Evolutionary conservation across 1,284 basidiomycete genomes (phyloP), one percentile per base, ranked within the genome.

Genomic region (Boletus semigastroideus): DNA sequence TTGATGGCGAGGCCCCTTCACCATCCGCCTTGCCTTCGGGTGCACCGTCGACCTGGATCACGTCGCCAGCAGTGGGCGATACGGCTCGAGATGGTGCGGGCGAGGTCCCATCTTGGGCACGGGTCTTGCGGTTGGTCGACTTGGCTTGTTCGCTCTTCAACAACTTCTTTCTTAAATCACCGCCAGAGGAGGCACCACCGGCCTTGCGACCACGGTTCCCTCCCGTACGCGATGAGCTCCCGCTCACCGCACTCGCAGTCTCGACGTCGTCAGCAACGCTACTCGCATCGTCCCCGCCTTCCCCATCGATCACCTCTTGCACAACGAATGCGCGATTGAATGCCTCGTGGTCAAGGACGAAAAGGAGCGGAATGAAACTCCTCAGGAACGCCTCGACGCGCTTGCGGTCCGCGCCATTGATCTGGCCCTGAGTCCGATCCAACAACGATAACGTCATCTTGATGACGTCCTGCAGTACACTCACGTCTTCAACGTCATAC

Each of bases 381-480:
- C 93, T 80, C 47, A 98, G 71, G 72, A 96, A 92, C 0, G 78
- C 77, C 69, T 98, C 95, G 45, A 98, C 87, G 58, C 87, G 80
- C 66, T 84, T 86, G 63, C 92, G 78, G 61, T 98, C 94, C 11
- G 76, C 73, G 22, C 81, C 76, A 42, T 81, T 79, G 49, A 94
- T 82, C 66, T 88, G 85, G 16, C 80, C 83, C 59, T 86, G 87
- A 41, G 89, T 88, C 30, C 94, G 88, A 68, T 98, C 95, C 61
- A 98, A 76, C 71, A 92, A 92, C n/a, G 90, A 90, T 63, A 97
- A 83, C 33, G 89, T 83, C 56, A 98, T 80, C 77, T 96, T 96
- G 66, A 96, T 72, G 16, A 86, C 79, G 63, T 98, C 96, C 65
- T 92, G 88, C 52, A 98, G 69, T 14, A 94, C 88, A 13, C 77